phyloP scores from a whole-genome alignment of 495 filamentous ascomycete species.

The Rostrohypoxylon terebratum region DNA sequence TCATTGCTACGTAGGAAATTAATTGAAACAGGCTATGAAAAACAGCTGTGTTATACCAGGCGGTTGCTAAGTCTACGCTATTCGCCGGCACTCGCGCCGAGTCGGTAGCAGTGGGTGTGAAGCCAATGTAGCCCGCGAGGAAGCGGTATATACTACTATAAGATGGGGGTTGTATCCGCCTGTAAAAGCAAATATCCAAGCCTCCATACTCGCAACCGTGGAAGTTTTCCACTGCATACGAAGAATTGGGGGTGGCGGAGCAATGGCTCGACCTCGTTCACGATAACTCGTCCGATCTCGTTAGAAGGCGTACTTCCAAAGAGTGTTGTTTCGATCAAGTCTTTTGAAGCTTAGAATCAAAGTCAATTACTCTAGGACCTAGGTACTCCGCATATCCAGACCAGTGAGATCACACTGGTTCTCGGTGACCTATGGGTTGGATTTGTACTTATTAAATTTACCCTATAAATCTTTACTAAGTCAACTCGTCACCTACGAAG shows the following conservation, averaged over 20 bases:
- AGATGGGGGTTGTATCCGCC: neutral
- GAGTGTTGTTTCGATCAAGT: too few species aligned
- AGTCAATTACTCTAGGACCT: too few species aligned
- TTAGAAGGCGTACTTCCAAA: neutral
- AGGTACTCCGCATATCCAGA: too few species aligned
- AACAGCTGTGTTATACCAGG: neutral
- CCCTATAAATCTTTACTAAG: too few species aligned
- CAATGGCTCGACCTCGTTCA: neutral
- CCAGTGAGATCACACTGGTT: too few species aligned
- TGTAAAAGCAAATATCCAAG: neutral
- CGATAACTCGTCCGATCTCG: neutral
- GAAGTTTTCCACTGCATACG: neutral
- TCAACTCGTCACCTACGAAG: too few species aligned
- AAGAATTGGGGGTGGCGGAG: neutral
- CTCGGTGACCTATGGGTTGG: too few species aligned
- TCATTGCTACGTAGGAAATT: neutral
- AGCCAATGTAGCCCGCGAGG: neutral
- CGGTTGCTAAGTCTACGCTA: neutral
- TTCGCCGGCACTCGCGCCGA: neutral
- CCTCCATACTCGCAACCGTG: too few species aligned
- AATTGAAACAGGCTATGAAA: neutral
- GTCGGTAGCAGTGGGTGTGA: neutral
- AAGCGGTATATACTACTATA: neutral
- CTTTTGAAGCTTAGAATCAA: too few species aligned
- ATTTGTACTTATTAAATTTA: too few species aligned